Conservation (phyloP, 768 basidiomycete species). For the Tremella mesenterica region DNA sequence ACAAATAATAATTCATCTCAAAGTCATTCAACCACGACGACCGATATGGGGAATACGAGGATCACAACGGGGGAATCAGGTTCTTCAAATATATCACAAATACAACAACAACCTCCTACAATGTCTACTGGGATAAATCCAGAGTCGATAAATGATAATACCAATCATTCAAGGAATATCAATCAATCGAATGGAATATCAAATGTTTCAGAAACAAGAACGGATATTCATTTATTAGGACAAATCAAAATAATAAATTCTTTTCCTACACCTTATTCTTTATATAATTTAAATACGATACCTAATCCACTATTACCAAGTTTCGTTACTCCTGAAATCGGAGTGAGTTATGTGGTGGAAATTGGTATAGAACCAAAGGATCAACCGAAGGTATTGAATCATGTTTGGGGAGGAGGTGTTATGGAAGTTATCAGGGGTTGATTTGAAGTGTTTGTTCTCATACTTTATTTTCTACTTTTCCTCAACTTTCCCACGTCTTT, state of each 20-base stretch:
- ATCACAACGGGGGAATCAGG: not conserved
- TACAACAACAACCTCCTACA: not conserved
- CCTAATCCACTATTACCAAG: too few relatives aligned
- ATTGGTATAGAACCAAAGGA: constrained; percentile 34
- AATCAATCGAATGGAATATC: not conserved
- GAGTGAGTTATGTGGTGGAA: constrained; percentile 34
- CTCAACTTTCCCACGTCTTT: too few relatives aligned
- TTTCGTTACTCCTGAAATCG: constrained; percentile 29
- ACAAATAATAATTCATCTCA: not conserved
- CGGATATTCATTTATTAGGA: constrained; percentile 35
- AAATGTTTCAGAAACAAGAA: not conserved
- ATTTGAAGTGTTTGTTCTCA: too few relatives aligned
- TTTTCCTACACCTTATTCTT: too few relatives aligned
- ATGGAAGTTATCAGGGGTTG: constrained; percentile 32
- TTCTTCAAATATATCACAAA: not conserved
- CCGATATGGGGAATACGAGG: not conserved
- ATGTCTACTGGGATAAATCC: not conserved
- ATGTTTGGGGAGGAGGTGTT: constrained; percentile 40
- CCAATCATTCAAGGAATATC: not conserved
- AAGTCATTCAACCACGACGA: not conserved
- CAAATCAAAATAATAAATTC: too few relatives aligned
- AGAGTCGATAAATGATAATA: not conserved
- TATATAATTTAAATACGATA: too few relatives aligned
- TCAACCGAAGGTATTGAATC: constrained; percentile 20
- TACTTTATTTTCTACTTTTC: too few relatives aligned